Base-by-base conservation (phyloP, 371 early-diverging fungal species). In the Lichtheimia ramosa region DNA sequence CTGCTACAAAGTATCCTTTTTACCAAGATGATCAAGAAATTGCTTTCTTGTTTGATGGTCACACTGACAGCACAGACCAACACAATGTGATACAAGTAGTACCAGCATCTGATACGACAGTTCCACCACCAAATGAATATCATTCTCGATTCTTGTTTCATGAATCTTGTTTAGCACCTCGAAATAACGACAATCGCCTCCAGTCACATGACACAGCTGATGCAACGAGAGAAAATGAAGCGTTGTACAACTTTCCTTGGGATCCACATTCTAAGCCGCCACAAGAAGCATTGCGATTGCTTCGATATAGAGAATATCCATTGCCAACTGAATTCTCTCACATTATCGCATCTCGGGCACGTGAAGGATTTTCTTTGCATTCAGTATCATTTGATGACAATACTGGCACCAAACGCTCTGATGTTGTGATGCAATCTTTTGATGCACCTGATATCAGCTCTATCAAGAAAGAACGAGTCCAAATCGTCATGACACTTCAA, bases 301-400 rank as follows among this genome's bases (percentile, higher is more conserved):
- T 91, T 5, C 82, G 89, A 34, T 95, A 92, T 71, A 76, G 86
- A 34, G 79, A 79, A 53, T 96, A 96, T 67, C 73, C 74, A 0
- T 68, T 89, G 16, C 77, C 83, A 2, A 74, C 83, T 15, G 85
- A 83, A 51, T 82, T 96, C 24, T 84, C 88, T 15, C 83, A 84
- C 62, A 69, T 97, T n/a, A 78, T 96, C 18, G 82, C 84, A 18
- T 82, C 91, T 1, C 81, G 98, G 24, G 80, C 95, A 18, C 70
- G 89, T 25, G 94, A 97, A 69, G 98, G 98, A 2, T 97, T 96
- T 68, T 68, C 74, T 15, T 69, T 93, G 16, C 85, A 89, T 25
- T 83, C 81, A 3, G 81, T 92, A 15, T 77, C 79, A 3, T 69
- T 83, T 46, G 74, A 77, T 16, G 68, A 74, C 40, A 58, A 69